Base-by-base conservation (phyloP, 345 rosid genomes). In the Schrenkiella parvula region DNA sequence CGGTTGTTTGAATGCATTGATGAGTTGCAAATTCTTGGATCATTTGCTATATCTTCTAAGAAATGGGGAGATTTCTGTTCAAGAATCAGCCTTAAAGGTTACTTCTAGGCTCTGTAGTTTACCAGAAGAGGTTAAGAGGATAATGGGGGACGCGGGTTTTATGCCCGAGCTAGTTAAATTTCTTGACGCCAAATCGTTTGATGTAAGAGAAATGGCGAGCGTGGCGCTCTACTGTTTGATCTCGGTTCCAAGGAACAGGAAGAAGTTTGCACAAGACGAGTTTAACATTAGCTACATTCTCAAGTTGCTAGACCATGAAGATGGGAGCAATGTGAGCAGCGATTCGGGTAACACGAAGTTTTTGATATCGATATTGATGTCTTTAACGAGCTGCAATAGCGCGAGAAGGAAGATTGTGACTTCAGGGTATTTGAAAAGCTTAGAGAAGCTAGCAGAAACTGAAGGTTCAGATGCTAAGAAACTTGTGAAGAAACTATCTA, bases 361-460 rank as follows among this genome's bases (percentile, higher is more conserved):
- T 46, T 48, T 93, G 77, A 74, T 93, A 43, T 87, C 95, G 32
- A 87, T 89, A 8, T 54, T 93, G 68, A 78, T 83, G 86, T 83
- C 93, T 4, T 79, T 93, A 57, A 86, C 95, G 6, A 81, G 83
- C 58, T 86, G 96, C 75, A 84, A 80, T 28, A 83, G 86, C 56
- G 95, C 87, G 37, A 88, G 95, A 78, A 91, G 86, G 43, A 91
- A 91, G 83, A 91, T 91, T 50, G 90, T 75, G 15, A 75, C 50
- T 72, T 93, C 97, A 25, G 91, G 91, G 39, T 88, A 86, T 63
- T 55, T 89, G 78, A 93, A 89, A 80, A 87, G 79, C 83, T 82
- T 93, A 41, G 96, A 89, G 73, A 93, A 91, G 76, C 84, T 93
- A 54, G 91, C 98, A 12, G 95, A 85, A 65, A 87, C 88, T 11